Evolutionary conservation across 2,329 filamentous ascomycete genomes (phyloP), one percentile per base, ranked within the genome.

Genomic region (Fusarium udum): DNA sequence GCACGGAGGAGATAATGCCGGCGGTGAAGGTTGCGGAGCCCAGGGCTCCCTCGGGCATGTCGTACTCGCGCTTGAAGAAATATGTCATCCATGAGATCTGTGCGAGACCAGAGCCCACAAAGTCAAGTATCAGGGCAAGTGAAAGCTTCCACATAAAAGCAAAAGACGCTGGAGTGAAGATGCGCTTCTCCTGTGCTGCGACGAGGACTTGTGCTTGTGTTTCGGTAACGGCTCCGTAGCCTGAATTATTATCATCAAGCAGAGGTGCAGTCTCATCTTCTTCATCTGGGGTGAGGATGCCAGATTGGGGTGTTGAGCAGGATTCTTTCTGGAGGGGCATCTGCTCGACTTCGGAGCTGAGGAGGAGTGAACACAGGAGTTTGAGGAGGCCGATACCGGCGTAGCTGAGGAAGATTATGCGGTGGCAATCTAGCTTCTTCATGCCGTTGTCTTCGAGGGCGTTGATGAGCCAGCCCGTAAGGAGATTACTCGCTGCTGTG

Each of bases 81-180:
- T 76, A 76, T 4, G 64, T 76, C 74, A 76, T 76, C 74, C 74
- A 76, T 2, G 74, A 76, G n/a, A 76, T 75, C 24, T 75, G 72
- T 5, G 74, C 74, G 1, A 76, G 64, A 5, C 74, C 74, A 1
- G 74, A 76, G 2, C 72, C 74, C 31, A 76, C 60, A 66, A 76
- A 76, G 59, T 76, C 72, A 20, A 75, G 45, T 2, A 56, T 63
- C 57, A 76, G 63, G 12, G 74, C 74, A 7, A 76, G 39, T 0
- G 72, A 76, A 0, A 76, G 42, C 52, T 76, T 72, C 74, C 74
- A 76, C 59, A 76, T 75, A 4, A 76, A 76, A 15, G 31, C 45
- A 5, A 75, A 76, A 0, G 74, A 76, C 0, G 67, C 28, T 1
- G 69, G 69, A 0, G 74, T 72, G 22, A 76, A 76, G 5, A 76